Conservation (phyloP, 768 basidiomycete species). For the Tricholoma sp. region DNA sequence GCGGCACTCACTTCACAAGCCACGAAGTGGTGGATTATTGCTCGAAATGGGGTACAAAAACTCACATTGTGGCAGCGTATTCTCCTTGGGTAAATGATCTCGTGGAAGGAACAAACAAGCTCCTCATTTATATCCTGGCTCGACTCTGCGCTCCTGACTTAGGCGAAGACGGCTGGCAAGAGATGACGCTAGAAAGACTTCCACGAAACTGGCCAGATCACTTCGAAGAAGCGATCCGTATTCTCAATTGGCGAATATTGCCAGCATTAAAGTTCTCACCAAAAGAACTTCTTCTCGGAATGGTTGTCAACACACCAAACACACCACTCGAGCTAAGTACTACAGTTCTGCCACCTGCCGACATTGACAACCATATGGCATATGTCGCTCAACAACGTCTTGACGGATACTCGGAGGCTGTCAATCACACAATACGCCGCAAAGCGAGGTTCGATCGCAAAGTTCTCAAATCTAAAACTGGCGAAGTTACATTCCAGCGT, state of each 20-base stretch:
- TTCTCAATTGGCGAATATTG: conserved; percentile 18
- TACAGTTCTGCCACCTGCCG: background rate
- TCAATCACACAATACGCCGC: conserved; percentile 18
- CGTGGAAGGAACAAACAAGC: conserved; percentile 27
- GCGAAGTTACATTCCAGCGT: conserved; percentile 18
- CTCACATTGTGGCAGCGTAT: conserved; percentile 25
- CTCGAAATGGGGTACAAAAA: conserved; percentile 10
- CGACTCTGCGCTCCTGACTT: conserved; percentile 32
- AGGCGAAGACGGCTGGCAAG: too few species aligned
- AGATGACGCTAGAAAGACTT: conserved; percentile 14
- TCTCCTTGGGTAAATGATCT: conserved; percentile 38
- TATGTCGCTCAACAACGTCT: too few species aligned
- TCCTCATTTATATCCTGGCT: conserved; percentile 22
- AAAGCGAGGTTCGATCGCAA: conserved; percentile 23
- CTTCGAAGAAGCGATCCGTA: conserved; percentile 21
- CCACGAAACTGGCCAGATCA: conserved; percentile 27
- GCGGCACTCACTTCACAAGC: conserved; percentile 34
- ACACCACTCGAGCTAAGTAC: conserved; percentile 7
- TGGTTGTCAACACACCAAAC: conserved; percentile 22
- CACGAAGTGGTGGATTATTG: conserved; percentile 25
- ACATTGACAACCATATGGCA: conserved; percentile 19
- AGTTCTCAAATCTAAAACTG: conserved; percentile 8
- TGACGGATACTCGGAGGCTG: conserved; percentile 3
- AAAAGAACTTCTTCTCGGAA: conserved; percentile 27
- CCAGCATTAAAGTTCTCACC: conserved; percentile 22